These are phyloP conservation scores for Yamadazyma laniorum DNA, from an alignment of 805 yeast species.

Conservation along the genomic window DNA sequence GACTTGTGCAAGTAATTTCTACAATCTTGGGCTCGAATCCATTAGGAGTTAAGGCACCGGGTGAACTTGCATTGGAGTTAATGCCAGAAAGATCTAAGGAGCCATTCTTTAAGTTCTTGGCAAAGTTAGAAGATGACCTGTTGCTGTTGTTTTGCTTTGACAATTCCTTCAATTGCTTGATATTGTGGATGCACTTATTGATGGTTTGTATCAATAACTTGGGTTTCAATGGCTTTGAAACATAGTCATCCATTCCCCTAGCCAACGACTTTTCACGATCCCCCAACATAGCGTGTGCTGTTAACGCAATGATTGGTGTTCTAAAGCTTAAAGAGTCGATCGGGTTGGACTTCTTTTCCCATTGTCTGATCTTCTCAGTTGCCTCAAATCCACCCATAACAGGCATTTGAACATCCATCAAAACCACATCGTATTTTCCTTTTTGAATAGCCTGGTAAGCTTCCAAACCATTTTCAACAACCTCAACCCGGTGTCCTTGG, in stretches of 20 bases:
- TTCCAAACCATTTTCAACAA: slow-evolving; percentile 82
- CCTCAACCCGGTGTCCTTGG: slow-evolving; percentile 80
- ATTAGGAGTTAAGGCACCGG: slow-evolving; percentile 10
- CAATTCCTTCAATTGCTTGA: slow-evolving; percentile 58
- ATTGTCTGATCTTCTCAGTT: slow-evolving; percentile 78
- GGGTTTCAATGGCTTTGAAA: slow-evolving; percentile 85
- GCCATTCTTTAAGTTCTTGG: slow-evolving; percentile 41
- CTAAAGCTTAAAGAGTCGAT: slow-evolving; percentile 66
- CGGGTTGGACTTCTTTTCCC: slow-evolving; percentile 81
- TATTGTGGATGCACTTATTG: slow-evolving; percentile 74
- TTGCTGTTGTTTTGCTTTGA: slow-evolving; percentile 47
- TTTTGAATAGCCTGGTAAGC: slow-evolving; percentile 74
- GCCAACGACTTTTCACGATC: slow-evolving; percentile 83
- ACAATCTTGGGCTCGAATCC: slow-evolving; percentile 8
- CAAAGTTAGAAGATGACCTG: slow-evolving; percentile 45
- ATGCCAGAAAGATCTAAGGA: slow-evolving; percentile 22
- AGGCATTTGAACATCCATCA: slow-evolving; percentile 96
- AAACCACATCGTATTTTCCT: slow-evolving; percentile 70
- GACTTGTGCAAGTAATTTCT: not conserved
- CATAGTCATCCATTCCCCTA: slow-evolving; percentile 90
- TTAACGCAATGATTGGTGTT: slow-evolving; percentile 84
- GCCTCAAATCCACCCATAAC: slow-evolving; percentile 96
- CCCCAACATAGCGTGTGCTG: slow-evolving; percentile 94
- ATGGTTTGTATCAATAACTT: slow-evolving; percentile 80
- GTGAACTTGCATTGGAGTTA: slow-evolving; percentile 8